phyloP scores from a whole-genome alignment of 441 rosid genomes.

The Brassica hybrid region DNA sequence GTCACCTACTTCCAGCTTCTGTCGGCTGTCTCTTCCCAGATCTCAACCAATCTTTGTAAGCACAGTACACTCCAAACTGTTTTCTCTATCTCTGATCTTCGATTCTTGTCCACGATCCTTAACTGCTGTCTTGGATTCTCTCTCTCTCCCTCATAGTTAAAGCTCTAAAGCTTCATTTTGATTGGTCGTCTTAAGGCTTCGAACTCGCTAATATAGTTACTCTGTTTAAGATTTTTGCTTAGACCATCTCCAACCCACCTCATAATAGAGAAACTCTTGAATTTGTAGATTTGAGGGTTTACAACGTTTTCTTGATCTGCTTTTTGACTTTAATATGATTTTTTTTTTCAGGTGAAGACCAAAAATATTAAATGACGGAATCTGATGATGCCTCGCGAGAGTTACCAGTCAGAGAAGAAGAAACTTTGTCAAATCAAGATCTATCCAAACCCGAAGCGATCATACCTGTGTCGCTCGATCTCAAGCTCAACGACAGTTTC shows the following conservation, averaged over 20 bases:
- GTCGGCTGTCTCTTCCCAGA: constrained; percentile 40
- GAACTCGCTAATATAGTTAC: constrained; percentile 2
- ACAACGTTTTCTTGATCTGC: constrained; percentile 13
- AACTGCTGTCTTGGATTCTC: background rate
- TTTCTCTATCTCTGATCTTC: constrained; percentile 14
- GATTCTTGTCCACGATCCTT: constrained; percentile 14
- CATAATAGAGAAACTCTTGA: background rate
- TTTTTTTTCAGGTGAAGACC: constrained; percentile 16
- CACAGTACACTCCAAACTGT: constrained; percentile 11
- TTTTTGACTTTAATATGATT: constrained; percentile 15
- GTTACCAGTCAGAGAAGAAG: constrained; percentile 18
- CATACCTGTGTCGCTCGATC: constrained; percentile 61
- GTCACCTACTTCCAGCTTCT: constrained; percentile 37
- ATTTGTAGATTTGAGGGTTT: background rate
- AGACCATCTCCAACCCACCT: too few relatives aligned
- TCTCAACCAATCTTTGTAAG: constrained; percentile 38
- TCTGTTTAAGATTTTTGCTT: constrained; percentile 12
- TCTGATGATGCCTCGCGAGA: constrained; percentile 30
- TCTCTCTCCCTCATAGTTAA: background rate
- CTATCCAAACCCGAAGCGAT: constrained; percentile 35
- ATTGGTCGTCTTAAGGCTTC: constrained; percentile 3
- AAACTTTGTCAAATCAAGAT: constrained; percentile 28
- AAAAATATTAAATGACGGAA: constrained; percentile 29
- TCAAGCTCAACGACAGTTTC: constrained; percentile 57
- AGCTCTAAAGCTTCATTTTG: constrained; percentile 8